These are phyloP conservation scores for Aspergillus bombycis DNA, from an alignment of 2,329 filamentous ascomycete genomes.

Conservation along the genomic window DNA sequence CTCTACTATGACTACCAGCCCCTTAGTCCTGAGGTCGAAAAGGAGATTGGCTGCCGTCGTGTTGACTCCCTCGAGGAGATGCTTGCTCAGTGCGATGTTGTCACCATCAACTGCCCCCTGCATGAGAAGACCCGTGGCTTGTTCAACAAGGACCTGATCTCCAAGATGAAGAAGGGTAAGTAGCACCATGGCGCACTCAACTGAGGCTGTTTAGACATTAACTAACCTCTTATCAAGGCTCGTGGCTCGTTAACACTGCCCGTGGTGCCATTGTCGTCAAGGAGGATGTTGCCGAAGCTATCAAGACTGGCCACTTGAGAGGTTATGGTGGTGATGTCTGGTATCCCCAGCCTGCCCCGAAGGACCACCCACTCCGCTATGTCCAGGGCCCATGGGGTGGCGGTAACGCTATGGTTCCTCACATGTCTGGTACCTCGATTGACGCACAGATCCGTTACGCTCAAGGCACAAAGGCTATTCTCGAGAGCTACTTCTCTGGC, in stretches of 20 bases:
- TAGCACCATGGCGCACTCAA: conserved; percentile 5
- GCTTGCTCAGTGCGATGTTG: conserved; percentile 89
- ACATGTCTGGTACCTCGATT: conserved; percentile 99
- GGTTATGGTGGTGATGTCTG: conserved; percentile 62
- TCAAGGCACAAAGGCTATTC: conserved; percentile 82
- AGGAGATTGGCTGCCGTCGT: conserved; percentile 92
- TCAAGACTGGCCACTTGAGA: conserved; percentile 78
- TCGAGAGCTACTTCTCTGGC: conserved; percentile 87
- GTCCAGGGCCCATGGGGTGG: conserved; percentile 94
- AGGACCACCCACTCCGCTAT: conserved; percentile 88
- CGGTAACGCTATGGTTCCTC: conserved; percentile 97
- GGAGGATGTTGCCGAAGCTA: conserved; percentile 93
- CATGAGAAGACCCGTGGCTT: conserved; percentile 96
- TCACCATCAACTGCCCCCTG: conserved; percentile 99
- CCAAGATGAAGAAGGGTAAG: conserved; percentile 97
- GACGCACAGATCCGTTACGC: conserved; percentile 95
- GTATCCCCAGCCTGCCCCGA: conserved; percentile 96
- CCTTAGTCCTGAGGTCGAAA: conserved; percentile 79
- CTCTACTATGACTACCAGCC: conserved; percentile 99
- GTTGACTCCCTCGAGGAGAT: conserved; percentile 91
- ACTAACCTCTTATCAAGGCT: conserved; percentile 56
- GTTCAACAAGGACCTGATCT: conserved; percentile 98
- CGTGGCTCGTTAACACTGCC: conserved; percentile 98
- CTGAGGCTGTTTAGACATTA: conserved; percentile 3
- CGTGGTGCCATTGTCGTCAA: conserved; percentile 99